Percentiles rank a stretch among this genome's conserved stretches.
Evolutionary conservation across 2,329 filamentous ascomycete species (phyloP).

Genomic region (Thyridium curvatum): DNA sequence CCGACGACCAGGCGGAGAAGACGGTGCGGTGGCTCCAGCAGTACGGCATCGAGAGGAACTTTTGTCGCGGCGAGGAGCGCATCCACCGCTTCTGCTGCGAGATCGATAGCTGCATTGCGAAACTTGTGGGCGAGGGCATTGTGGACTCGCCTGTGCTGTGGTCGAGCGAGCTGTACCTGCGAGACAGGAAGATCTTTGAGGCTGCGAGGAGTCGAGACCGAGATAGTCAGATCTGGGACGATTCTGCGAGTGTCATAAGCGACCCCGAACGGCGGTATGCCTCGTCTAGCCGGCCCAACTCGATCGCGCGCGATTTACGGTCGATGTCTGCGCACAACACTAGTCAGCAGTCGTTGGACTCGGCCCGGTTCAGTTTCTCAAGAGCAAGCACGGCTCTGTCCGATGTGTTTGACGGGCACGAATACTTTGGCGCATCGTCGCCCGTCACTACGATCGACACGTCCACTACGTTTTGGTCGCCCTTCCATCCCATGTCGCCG

Average conservation of each 20-base stretch:
- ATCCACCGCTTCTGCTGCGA: slow-evolving; percentile 93
- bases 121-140: slow-evolving; percentile 78
- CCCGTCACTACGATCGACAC: slow-evolving; percentile 69
- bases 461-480: slow-evolving; percentile 81
- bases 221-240: slow-evolving; percentile 41
- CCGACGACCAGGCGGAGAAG: slow-evolving; percentile 88
- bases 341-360: slow-evolving; percentile 66
- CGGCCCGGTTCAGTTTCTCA: slow-evolving; percentile 56
- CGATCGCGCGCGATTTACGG: slow-evolving; percentile 51
- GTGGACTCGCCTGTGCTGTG: slow-evolving; percentile 82
- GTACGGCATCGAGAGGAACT: slow-evolving; percentile 73
- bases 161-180: slow-evolving; percentile 82
- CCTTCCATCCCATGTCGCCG: slow-evolving; percentile 65
- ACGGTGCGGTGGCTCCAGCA: slow-evolving; percentile 77
- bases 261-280: slow-evolving; percentile 46
- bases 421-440: slow-evolving; percentile 64
- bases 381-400: slow-evolving; percentile 50
- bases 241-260: slow-evolving; percentile 46
- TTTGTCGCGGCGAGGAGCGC: slow-evolving; percentile 89
- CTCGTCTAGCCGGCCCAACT: slow-evolving; percentile 38
- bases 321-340: slow-evolving; percentile 53
- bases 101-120: slow-evolving; percentile 77
- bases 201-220: slow-evolving; percentile 32
- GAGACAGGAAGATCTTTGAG: slow-evolving; percentile 63
- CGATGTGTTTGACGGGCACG: slow-evolving; percentile 63